Evolutionary conservation across 2,329 filamentous ascomycete genomes (phyloP).

Genomic region (Bipolaris zeicola): DNA sequence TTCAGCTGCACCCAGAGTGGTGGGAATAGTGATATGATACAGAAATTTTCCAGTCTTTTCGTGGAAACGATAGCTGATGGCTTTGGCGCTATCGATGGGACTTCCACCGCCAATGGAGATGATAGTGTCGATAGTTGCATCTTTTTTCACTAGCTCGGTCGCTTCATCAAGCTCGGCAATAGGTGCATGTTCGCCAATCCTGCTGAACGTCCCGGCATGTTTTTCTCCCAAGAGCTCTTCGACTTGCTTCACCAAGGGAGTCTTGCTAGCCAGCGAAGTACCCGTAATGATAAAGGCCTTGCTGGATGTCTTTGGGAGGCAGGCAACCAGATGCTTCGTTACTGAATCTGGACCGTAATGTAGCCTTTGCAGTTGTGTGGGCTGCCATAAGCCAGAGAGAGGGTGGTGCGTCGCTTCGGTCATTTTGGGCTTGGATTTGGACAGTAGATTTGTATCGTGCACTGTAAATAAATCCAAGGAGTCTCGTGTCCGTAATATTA

Average conservation of each 20-base stretch:
- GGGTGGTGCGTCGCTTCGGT: slow-evolving; percentile 53
- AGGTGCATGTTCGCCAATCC: slow-evolving; percentile 62
- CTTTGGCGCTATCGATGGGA: slow-evolving; percentile 58
- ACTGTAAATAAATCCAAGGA: background rate
- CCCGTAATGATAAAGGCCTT: slow-evolving; percentile 65
- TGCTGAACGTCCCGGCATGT: slow-evolving; percentile 61
- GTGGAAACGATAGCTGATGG: slow-evolving; percentile 44
- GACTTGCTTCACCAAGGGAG: slow-evolving; percentile 57
- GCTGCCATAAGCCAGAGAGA: slow-evolving; percentile 58
- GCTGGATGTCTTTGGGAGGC: slow-evolving; percentile 52
- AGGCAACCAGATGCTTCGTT: slow-evolving; percentile 53
- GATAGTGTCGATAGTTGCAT: slow-evolving; percentile 58
- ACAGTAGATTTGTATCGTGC: background rate
- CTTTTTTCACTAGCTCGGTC: slow-evolving; percentile 53
- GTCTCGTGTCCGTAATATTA: background rate
- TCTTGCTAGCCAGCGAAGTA: slow-evolving; percentile 60
- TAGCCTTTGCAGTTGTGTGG: slow-evolving; percentile 56
- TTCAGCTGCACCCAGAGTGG: slow-evolving; percentile 58
- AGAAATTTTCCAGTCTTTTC: slow-evolving; percentile 44
- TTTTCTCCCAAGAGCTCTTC: slow-evolving; percentile 54
- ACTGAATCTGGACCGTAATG: slow-evolving; percentile 59
- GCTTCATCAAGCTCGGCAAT: slow-evolving; percentile 61
- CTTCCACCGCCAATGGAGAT: slow-evolving; percentile 61
- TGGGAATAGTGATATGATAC: slow-evolving; percentile 48
- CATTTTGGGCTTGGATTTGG: slow-evolving; percentile 37